These are phyloP conservation scores for Hyaloperonospora arabidopsidis DNA, from an alignment of 352 stramenopile genomes.

Conservation along the genomic window DNA sequence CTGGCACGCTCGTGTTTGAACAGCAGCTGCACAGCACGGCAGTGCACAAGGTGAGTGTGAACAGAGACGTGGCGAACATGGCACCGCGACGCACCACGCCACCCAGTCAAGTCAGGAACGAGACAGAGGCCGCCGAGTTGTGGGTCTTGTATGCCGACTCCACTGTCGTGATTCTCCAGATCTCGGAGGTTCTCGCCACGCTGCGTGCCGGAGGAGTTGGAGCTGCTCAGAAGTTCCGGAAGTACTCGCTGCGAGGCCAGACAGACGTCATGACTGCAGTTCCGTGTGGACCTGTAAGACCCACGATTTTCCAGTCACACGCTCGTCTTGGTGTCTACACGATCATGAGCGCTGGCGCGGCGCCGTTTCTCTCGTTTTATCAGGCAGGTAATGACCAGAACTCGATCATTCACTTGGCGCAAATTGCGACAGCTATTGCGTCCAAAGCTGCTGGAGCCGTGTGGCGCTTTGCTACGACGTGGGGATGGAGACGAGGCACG, in stretches of 20 bases:
- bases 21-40: constrained; percentile 48
- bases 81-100: constrained; percentile 19
- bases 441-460: constrained; percentile 63
- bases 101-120: too few species aligned
- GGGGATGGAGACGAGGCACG: constrained; percentile 42
- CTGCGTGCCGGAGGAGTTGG: constrained; percentile 51
- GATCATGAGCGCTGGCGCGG: constrained; percentile 54
- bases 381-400: constrained; percentile 80
- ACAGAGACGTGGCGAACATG: constrained; percentile 28
- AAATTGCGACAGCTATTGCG: constrained; percentile 77
- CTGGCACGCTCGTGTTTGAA: constrained; percentile 48
- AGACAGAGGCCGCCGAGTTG: constrained; percentile 37
- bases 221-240: constrained; percentile 71
- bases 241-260: constrained; percentile 71
- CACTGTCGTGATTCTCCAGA: constrained; percentile 70
- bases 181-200: constrained; percentile 49
- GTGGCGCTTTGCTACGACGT: constrained; percentile 81
- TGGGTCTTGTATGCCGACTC: constrained; percentile 75
- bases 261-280: constrained; percentile 48
- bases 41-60: constrained; percentile 48
- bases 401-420: constrained; percentile 79
- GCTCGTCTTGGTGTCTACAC: constrained; percentile 64
- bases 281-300: constrained; percentile 52
- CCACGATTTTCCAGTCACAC: constrained; percentile 80
- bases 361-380: constrained; percentile 75